phyloP scores from a whole-genome alignment of 1,139 yeast genomes.

The Zygosaccharomyces sapae region DNA sequence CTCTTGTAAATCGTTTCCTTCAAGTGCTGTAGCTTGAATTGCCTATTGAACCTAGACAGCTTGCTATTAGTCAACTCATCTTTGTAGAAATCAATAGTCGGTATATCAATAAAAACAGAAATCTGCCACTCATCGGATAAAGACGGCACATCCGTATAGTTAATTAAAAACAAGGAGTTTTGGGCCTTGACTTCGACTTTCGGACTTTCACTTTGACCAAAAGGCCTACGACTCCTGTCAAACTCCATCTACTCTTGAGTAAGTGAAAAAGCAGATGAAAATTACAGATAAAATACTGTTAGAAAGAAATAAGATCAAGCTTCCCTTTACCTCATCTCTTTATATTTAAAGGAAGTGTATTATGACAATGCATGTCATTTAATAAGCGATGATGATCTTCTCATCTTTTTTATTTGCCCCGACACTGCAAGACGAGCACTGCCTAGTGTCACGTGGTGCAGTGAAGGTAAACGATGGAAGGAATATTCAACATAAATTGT shows the following conservation, averaged over 20 bases:
- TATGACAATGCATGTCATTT: background rate
- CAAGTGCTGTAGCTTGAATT: constrained; percentile 30
- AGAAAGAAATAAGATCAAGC: background rate
- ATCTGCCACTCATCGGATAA: constrained; percentile 20
- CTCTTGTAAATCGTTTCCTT: constrained; percentile 27
- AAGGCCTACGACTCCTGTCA: background rate
- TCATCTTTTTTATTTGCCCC: background rate
- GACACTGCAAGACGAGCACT: background rate
- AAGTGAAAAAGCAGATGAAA: too few relatives aligned
- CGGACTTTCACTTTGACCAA: constrained; percentile 13
- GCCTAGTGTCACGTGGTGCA: background rate
- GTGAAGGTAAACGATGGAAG: too few relatives aligned
- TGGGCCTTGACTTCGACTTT: constrained; percentile 31
- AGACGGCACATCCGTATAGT: constrained; percentile 29
- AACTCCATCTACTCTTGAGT: background rate
- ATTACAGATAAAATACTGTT: background rate
- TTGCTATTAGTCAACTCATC: constrained; percentile 32
- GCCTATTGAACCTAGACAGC: constrained; percentile 30
- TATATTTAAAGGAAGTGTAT: background rate
- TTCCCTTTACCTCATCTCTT: background rate
- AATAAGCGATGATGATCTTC: background rate
- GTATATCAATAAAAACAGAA: constrained; percentile 34
- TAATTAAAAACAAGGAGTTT: constrained; percentile 30
- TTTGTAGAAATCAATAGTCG: constrained; percentile 35
- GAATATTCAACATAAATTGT: too few relatives aligned